Percentiles rank a stretch among this genome's conserved stretches.
Evolutionary conservation across 73 alveolate species (phyloP).

Genomic region (Durusdinium trenchii): DNA sequence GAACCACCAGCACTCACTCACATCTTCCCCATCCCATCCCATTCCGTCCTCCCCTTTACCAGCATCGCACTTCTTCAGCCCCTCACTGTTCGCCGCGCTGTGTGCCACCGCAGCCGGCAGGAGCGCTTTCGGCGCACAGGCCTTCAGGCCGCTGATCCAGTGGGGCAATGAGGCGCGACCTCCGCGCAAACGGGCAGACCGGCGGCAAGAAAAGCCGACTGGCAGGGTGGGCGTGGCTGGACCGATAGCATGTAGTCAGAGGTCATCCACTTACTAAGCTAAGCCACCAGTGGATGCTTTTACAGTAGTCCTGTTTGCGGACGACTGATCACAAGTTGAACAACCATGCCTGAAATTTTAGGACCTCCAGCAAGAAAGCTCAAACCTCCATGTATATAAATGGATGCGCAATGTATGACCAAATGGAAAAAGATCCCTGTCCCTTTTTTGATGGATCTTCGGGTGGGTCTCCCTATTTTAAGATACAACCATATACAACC

Average conservation of each 20-base stretch:
- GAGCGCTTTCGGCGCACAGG: conserved; percentile 48
- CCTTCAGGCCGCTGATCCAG: conserved; percentile 52
- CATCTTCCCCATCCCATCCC: no score
- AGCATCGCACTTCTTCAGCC: conserved; percentile 67
- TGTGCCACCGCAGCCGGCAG: conserved; percentile 64
- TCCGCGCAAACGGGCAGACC: not conserved
- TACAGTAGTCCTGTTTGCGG: no score
- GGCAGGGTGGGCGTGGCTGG: no score
- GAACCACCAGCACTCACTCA: no score
- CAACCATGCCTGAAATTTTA: not conserved
- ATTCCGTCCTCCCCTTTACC: conserved; percentile 54
- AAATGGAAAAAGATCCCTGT: no score
- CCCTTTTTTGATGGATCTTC: not conserved
- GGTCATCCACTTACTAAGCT: not conserved
- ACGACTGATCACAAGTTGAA: no score
- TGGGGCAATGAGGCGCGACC: conserved; percentile 59
- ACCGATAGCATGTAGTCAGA: not conserved
- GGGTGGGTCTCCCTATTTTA: not conserved
- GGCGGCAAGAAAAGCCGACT: no score
- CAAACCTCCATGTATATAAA: no score
- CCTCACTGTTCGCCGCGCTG: conserved; percentile 36
- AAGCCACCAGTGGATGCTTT: not conserved
- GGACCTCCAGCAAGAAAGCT: not conserved
- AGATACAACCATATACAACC: no score
- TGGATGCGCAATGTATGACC: no score